Evolutionary conservation across 2,329 filamentous ascomycete species (phyloP).

Genomic region (Exophiala spinifera): DNA sequence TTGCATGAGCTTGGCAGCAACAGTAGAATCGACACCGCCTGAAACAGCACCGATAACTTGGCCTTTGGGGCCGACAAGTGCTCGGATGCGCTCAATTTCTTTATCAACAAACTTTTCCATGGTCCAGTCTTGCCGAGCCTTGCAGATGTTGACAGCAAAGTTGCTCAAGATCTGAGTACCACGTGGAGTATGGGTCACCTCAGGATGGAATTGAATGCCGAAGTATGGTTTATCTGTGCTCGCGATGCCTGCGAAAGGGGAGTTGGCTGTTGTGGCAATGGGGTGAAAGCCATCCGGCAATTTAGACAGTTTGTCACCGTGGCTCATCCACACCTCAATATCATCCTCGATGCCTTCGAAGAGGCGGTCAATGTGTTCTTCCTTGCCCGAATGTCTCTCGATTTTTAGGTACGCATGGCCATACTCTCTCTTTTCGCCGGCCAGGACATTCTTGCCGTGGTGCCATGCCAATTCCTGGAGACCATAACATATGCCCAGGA

Average conservation of each 20-base stretch:
- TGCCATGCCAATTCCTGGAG: conserved; percentile 72
- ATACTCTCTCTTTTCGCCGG: conserved; percentile 67
- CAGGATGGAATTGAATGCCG: conserved; percentile 87
- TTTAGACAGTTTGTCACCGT: conserved; percentile 77
- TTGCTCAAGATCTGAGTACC: conserved; percentile 73
- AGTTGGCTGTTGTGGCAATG: conserved; percentile 73
- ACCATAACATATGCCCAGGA: conserved; percentile 62
- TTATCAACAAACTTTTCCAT: conserved; percentile 81
- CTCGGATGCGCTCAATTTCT: conserved; percentile 76
- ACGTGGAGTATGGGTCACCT: conserved; percentile 69
- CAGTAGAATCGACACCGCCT: conserved; percentile 86
- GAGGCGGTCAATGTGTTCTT: conserved; percentile 68
- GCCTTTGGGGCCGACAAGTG: conserved; percentile 74
- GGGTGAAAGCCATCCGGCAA: conserved; percentile 71
- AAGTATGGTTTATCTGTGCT: conserved; percentile 63
- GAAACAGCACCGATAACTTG: conserved; percentile 79
- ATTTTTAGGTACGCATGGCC: conserved; percentile 67
- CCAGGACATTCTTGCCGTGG: conserved; percentile 63
- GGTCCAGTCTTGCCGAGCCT: conserved; percentile 72
- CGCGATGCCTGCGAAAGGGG: conserved; percentile 70
- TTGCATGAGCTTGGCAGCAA: conserved; percentile 80
- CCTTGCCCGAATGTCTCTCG: conserved; percentile 52
- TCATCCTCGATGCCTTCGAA: conserved; percentile 72
- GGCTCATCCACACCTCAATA: conserved; percentile 79
- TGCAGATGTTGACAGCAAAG: conserved; percentile 80